These are phyloP conservation scores for Rhizophora mangle DNA, from an alignment of 345 rosid species.

Conservation along the genomic window DNA sequence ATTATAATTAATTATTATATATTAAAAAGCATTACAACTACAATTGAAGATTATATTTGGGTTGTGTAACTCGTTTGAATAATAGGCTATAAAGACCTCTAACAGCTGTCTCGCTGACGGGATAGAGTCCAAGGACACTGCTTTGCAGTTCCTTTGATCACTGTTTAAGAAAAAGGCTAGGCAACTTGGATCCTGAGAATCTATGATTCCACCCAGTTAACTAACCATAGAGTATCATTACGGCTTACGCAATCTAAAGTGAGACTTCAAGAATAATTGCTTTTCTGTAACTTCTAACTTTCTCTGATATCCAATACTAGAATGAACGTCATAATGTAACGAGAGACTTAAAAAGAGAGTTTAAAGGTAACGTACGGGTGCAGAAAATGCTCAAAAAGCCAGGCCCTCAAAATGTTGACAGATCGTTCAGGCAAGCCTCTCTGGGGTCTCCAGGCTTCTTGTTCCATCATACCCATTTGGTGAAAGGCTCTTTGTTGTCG, in stretches of 20 bases:
- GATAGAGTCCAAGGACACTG: slow-evolving; percentile 60
- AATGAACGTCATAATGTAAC: too few relatives aligned
- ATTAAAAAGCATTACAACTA: too few relatives aligned
- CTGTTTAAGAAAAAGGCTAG: slow-evolving; percentile 12
- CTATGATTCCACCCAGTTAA: slow-evolving; percentile 1
- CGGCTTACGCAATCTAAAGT: background rate
- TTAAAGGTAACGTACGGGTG: slow-evolving; percentile 75
- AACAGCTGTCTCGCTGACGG: slow-evolving; percentile 50
- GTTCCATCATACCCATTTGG: slow-evolving; percentile 97
- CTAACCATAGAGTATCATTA: slow-evolving; percentile 7
- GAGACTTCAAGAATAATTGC: background rate
- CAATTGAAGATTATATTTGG: too few relatives aligned
- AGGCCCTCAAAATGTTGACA: slow-evolving; percentile 84
- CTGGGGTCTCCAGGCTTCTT: slow-evolving; percentile 97
- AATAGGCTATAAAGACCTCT: slow-evolving; percentile 22
- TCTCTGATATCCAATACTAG: background rate
- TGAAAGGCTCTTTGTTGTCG: slow-evolving; percentile 90
- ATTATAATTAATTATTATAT: too few relatives aligned
- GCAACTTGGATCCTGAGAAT: slow-evolving; percentile 35
- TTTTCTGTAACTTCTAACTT: background rate
- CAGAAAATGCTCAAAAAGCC: slow-evolving; percentile 99
- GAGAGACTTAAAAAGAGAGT: background rate
- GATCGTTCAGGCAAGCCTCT: slow-evolving; percentile 96
- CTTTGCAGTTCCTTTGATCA: slow-evolving; percentile 27
- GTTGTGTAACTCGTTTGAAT: too few relatives aligned